Evolutionary conservation across 495 filamentous ascomycete species (phyloP), one percentile per base, ranked within the genome.

Genomic region (Copromyces sp.): DNA sequence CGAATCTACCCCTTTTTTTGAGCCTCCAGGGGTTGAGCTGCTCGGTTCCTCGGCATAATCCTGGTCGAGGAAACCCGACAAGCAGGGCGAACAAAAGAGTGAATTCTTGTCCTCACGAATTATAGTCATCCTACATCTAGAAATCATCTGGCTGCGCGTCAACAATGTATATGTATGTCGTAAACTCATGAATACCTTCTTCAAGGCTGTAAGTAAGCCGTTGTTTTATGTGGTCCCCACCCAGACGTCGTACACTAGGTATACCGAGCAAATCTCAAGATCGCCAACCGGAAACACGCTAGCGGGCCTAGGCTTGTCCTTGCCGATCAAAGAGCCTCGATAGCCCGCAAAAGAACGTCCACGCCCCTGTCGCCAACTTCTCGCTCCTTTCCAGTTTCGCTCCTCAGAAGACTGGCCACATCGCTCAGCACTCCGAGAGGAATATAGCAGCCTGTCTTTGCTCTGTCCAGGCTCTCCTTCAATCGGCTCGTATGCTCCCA

Each of bases 401-500:
- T 87, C 44, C 88, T 89, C 69, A 99, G 78, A 69, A 94, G 83
- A 86, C 92, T 93, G 14, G 92, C 90, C 73, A 99, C 85, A 87
- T 99, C 96, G 81, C 96, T 98, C 85, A 94, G 87, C 80, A 96
- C 82, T 0, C 96, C 96, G 17, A 99, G 82, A 17, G 94, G 93
- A 68, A 99, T 86, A 81, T 93, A 93, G 29, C 89, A 89, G 29
- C 89, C 91, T 69, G 87, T 87, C 77, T 89, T 91, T 38, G 90
- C 91, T 75, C 89, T 88, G 76, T 98, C 94, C 65, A 97, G 81
- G 74, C 91, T 95, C 84, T 97, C 94, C 81, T 92, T 94, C 69
- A 98, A 83, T 20, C 92, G 85, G 71, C 91, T 93, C 5, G 96
- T 98, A 81, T 98, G 94, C 83, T 99, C 95, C 93, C 96, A 99